These are phyloP conservation scores for Cordyceps militaris DNA, from an alignment of 2,329 filamentous ascomycete genomes.

Conservation along the genomic window DNA sequence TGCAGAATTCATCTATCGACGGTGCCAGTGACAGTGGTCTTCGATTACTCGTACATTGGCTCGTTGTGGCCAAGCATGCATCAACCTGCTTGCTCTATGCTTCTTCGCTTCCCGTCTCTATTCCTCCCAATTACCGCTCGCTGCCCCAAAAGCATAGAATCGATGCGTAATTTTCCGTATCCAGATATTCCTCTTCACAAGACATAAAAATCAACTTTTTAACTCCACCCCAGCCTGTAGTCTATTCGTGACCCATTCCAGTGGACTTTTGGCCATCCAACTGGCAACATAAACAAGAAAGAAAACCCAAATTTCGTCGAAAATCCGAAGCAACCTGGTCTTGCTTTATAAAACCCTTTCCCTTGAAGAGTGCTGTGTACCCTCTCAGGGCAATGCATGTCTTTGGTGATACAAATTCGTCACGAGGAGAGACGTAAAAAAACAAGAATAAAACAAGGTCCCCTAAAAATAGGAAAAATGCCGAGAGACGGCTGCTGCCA, in stretches of 20 bases:
- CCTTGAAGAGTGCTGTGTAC: constrained; percentile 11
- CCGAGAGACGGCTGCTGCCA: neutral
- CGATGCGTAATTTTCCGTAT: neutral
- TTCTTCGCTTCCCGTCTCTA: neutral
- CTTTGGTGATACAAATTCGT: constrained; percentile 5
- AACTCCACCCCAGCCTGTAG: neutral
- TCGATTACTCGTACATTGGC: neutral
- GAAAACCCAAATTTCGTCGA: neutral
- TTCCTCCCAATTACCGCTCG: constrained; percentile 1
- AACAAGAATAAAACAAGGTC: neutral
- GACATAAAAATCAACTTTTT: neutral
- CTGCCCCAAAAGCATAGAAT: neutral
- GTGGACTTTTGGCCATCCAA: constrained; percentile 8
- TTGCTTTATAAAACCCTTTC: constrained; percentile 2
- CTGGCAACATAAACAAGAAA: neutral
- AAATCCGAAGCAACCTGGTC: constrained; percentile 8
- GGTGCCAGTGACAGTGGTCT: neutral
- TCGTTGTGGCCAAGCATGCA: neutral
- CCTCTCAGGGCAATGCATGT: constrained; percentile 6
- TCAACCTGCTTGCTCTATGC: neutral
- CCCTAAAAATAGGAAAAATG: neutral
- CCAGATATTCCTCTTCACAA: neutral
- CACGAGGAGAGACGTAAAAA: neutral
- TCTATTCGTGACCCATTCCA: constrained; percentile 10
- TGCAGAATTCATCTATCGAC: neutral